Conservation (phyloP, 2,329 filamentous ascomycete genomes). For the Madurella mycetomatis region DNA sequence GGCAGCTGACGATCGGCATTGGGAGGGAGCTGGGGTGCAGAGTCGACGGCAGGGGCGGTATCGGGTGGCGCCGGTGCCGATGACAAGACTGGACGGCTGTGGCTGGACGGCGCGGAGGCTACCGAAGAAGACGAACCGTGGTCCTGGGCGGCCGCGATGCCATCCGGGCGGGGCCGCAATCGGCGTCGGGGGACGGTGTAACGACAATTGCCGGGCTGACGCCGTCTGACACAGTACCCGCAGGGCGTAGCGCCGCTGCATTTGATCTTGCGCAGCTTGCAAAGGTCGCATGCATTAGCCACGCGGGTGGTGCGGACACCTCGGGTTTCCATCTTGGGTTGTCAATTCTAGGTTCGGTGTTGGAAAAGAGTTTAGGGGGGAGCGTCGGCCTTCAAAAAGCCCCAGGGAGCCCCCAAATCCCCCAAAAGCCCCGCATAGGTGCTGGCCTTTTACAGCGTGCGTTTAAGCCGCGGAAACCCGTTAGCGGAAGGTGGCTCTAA, state of each 20-base stretch:
- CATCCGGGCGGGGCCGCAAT: conserved; percentile 20
- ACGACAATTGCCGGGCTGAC: conserved; percentile 41
- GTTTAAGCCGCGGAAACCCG: no score
- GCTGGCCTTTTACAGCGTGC: no score
- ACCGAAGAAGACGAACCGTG: background rate
- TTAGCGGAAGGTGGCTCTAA: no score
- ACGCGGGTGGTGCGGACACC: conserved; percentile 34
- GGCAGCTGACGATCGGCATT: background rate
- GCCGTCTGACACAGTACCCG: conserved; percentile 44
- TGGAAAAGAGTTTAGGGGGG: background rate
- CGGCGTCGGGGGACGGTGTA: conserved; percentile 45
- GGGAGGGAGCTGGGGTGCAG: background rate
- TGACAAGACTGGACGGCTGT: background rate
- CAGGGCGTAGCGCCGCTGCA: conserved; percentile 53
- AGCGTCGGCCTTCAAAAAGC: background rate
- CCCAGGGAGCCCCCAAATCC: no score
- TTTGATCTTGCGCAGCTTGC: conserved; percentile 52
- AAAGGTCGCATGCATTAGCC: conserved; percentile 51
- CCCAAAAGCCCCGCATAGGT: no score
- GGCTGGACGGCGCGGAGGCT: conserved; percentile 1
- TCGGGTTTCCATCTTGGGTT: conserved; percentile 17
- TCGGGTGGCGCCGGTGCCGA: background rate
- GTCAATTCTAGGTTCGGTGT: background rate
- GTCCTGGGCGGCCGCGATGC: conserved; percentile 1
- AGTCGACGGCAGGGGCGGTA: background rate